Conservation (phyloP, 306 rosid genomes). For the Citrullus amarus region DNA sequence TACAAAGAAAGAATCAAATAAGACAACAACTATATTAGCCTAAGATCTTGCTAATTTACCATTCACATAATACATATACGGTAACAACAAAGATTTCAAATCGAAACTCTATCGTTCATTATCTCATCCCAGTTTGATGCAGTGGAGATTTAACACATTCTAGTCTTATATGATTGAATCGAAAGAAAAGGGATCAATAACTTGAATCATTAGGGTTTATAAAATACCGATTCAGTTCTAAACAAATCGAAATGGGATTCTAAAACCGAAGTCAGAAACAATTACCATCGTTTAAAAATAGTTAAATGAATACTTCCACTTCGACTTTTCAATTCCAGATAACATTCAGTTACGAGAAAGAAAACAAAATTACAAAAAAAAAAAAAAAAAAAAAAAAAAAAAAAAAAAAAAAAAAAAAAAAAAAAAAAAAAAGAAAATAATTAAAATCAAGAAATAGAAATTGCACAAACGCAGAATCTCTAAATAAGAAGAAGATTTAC, state of each 20-base stretch:
- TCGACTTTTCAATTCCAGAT: neutral
- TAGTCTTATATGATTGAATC: neutral
- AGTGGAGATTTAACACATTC: too few relatives aligned
- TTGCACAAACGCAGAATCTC: neutral
- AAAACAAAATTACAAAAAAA: neutral
- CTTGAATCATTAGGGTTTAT: neutral
- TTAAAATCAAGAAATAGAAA: neutral
- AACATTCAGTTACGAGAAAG: neutral
- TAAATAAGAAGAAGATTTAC: constrained; percentile 6
- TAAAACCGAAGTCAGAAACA: neutral
- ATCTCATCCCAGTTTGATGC: too few relatives aligned
- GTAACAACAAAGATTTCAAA: too few relatives aligned
- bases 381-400: too few relatives aligned
- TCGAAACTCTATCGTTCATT: too few relatives aligned
- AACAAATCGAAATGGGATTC: neutral
- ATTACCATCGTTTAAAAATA: neutral
- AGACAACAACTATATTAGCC: too few relatives aligned
- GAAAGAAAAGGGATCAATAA: neutral
- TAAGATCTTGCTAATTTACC: too few relatives aligned
- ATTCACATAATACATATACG: too few relatives aligned
- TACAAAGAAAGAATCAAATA: too few relatives aligned
- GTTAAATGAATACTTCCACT: neutral
- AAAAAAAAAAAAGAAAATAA: too few relatives aligned
- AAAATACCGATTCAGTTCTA: neutral
- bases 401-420: neutral